These are phyloP conservation scores for Penicillium glabrum DNA, from an alignment of 2,329 filamentous ascomycete species.

Conservation along the genomic window DNA sequence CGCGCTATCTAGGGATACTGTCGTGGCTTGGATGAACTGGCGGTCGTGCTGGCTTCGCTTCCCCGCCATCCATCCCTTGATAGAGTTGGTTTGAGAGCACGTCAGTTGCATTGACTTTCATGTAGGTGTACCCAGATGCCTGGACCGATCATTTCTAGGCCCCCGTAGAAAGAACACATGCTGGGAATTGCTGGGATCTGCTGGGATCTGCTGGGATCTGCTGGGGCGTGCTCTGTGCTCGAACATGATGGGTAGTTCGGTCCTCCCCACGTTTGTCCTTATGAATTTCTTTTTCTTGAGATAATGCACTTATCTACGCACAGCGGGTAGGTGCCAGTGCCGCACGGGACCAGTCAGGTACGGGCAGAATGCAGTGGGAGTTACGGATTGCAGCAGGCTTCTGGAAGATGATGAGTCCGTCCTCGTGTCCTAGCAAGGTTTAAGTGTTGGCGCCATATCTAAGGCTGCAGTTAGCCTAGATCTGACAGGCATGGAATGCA, in stretches of 20 bases:
- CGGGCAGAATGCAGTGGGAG: constrained; percentile 12
- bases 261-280: neutral
- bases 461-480: neutral
- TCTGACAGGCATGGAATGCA: neutral
- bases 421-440: neutral
- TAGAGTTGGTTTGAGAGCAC: neutral
- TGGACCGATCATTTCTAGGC: constrained; percentile 6
- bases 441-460: neutral
- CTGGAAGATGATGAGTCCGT: neutral
- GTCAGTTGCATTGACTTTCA: constrained; percentile 9
- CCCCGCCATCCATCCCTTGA: constrained; percentile 1
- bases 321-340: constrained; percentile 14
- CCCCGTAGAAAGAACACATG: neutral
- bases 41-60: neutral
- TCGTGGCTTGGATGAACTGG: constrained; percentile 4
- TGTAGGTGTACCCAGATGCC: constrained; percentile 2
- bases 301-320: constrained; percentile 10
- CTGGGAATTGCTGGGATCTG: neutral
- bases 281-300: neutral
- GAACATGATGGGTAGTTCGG: neutral
- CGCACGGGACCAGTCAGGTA: constrained; percentile 4
- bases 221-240: neutral
- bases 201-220: neutral
- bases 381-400: constrained; percentile 11
- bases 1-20: constrained; percentile 2